phyloP scores from a whole-genome alignment of 257 asterid genomes.

The Fraxinus excelsior region DNA sequence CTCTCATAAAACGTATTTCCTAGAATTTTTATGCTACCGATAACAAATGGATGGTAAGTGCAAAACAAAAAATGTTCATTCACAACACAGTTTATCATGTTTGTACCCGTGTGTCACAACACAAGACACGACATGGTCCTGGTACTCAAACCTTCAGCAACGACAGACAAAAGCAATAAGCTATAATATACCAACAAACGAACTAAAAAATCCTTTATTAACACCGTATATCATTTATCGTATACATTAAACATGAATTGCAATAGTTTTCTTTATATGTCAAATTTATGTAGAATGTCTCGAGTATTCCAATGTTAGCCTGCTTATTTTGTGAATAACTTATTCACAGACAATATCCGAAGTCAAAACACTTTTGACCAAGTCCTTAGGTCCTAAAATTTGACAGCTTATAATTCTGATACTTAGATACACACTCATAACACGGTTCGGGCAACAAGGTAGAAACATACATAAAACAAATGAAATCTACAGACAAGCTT shows the following conservation, averaged over 20 bases:
- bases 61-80: neutral
- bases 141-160: neutral
- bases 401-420: neutral
- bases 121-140: neutral
- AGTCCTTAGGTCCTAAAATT: constrained; percentile 1
- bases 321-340: neutral
- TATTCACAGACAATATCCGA: neutral
- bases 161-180: neutral
- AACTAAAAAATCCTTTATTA: neutral
- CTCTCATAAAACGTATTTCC: neutral
- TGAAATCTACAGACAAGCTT: neutral
- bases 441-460: neutral
- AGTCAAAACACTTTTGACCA: neutral
- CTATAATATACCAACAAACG: neutral
- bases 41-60: neutral
- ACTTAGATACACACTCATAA: neutral
- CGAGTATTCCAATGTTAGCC: neutral
- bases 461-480: neutral
- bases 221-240: neutral
- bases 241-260: neutral
- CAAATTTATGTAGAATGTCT: neutral
- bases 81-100: neutral
- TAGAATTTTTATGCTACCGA: constrained; percentile 6
- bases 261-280: neutral
- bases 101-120: neutral